Conservation (phyloP, 2,329 filamentous ascomycete genomes). For the Acrocalymma vagum region DNA sequence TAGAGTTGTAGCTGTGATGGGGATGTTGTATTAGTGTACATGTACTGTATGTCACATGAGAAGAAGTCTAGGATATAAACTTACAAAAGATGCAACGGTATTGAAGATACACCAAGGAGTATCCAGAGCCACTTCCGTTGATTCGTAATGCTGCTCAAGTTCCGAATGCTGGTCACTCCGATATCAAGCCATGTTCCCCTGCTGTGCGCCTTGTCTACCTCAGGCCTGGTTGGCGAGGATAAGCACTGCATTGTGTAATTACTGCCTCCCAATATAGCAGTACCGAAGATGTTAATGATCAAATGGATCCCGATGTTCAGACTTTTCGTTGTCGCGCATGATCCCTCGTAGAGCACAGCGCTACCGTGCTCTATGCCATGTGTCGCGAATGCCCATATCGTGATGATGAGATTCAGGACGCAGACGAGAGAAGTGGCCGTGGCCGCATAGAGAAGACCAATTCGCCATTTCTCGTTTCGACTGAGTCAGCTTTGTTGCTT, state of each 20-base stretch:
- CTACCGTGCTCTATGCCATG: conserved; percentile 3
- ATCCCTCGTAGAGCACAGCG: conserved; percentile 22
- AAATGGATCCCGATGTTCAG: conserved; percentile 48
- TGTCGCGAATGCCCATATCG: conserved; percentile 17
- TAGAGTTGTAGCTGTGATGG: conserved; percentile 28
- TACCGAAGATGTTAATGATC: conserved; percentile 57
- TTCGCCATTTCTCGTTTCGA: too few species aligned
- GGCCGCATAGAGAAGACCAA: conserved; percentile 19
- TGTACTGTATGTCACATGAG: background rate
- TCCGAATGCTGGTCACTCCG: conserved; percentile 53
- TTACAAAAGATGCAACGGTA: conserved; percentile 15
- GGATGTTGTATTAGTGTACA: background rate
- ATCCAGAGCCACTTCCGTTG: background rate
- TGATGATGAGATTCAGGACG: conserved; percentile 20
- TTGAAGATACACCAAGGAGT: conserved; percentile 1
- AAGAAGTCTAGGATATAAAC: background rate
- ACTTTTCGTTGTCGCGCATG: conserved; percentile 21
- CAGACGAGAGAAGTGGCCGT: conserved; percentile 15
- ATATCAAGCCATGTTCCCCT: conserved; percentile 45
- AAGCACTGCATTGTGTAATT: conserved; percentile 64
- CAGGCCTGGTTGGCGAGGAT: conserved; percentile 56
- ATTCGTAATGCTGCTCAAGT: conserved; percentile 24
- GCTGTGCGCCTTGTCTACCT: conserved; percentile 58
- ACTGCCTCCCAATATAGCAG: conserved; percentile 54
- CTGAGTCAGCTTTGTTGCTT: too few species aligned